Evolutionary conservation across 495 filamentous ascomycete genomes (phyloP), one percentile per base, ranked within the genome.

Genomic region (Talaromyces trachyspermus): DNA sequence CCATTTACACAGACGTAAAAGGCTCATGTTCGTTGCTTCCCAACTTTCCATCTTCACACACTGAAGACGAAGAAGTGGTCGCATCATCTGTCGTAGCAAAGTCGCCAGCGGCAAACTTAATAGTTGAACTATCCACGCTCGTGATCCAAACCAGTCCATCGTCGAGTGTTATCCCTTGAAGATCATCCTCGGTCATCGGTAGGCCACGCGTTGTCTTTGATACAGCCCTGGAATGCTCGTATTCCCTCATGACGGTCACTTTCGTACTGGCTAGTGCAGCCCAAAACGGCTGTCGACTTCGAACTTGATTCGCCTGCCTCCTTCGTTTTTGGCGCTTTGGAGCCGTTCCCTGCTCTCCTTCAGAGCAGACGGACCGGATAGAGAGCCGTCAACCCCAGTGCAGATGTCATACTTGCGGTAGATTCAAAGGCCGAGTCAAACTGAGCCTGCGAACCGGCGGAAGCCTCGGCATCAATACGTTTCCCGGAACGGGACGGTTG

Each of bases 211-310:
- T 75, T 70, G 50, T 85, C 82, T 71, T 95, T 72, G 81, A 81
- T 37, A 85, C 72, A 27, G 84, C 80, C 61, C 88, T 83, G 46
- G 85, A 86, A 64, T 90, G 79, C 59, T 95, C 89, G 60, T 89
- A 90, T 70, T 95, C 89, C 58, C 92, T 89, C 58, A 90, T 80
- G 57, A 95, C 84, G 36, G 89, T 90, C 54, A 95, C 89, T 65
- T 95, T 96, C 46, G 87, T 94, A 62, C 87, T 92, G 22, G 90
- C 90, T 49, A 95, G 78, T 9, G 89, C 90, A 44, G 90, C 88
- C 90, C 90, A 96, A 45, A 96, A 80, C 35, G 90, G 90, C 69
- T 96, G 90, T 47, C 85, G 80, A 56, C 86, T 89, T 60, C 89
- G 74, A 43, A 95, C 88, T 62, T 88, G 86, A 37, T 86, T 88